These are phyloP conservation scores for Termitomyces sp. DNA, from an alignment of 768 basidiomycete genomes.

Conservation along the genomic window DNA sequence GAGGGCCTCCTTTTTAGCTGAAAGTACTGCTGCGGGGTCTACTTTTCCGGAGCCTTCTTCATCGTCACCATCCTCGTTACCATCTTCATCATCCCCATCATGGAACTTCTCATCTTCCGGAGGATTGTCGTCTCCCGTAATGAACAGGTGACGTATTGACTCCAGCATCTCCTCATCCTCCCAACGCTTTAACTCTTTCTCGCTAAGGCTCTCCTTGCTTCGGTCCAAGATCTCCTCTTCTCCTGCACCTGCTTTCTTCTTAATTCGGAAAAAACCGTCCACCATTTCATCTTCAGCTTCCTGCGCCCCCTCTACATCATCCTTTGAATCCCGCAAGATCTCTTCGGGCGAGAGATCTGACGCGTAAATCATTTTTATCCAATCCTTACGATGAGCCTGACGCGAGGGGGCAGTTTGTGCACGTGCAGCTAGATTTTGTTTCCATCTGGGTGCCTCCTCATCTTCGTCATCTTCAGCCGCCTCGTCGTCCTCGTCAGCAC, in stretches of 20 bases:
- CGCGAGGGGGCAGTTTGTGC: slow-evolving; percentile 28
- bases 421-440: slow-evolving; percentile 49
- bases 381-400: slow-evolving; percentile 50
- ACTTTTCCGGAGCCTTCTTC: slow-evolving; percentile 18
- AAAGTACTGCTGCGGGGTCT: slow-evolving; percentile 51
- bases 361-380: slow-evolving; percentile 83
- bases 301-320: slow-evolving; percentile 24
- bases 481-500: slow-evolving; percentile 37
- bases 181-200: slow-evolving; percentile 64
- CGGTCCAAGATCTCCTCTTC: slow-evolving; percentile 60
- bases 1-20: slow-evolving; percentile 83
- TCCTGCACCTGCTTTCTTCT: slow-evolving; percentile 25
- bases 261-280: slow-evolving; percentile 74
- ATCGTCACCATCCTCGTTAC: slow-evolving; percentile 35
- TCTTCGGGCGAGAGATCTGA: slow-evolving; percentile 62
- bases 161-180: slow-evolving; percentile 82
- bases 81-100: slow-evolving; percentile 26
- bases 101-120: slow-evolving; percentile 27
- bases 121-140: slow-evolving; percentile 52
- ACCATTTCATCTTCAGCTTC: slow-evolving; percentile 27
- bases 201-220: slow-evolving; percentile 54
- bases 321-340: slow-evolving; percentile 42
- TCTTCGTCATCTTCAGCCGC: slow-evolving; percentile 31
- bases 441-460: slow-evolving; percentile 65
- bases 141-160: slow-evolving; percentile 83